Evolutionary conservation across 495 filamentous ascomycete species (phyloP).

Genomic region (Penicillium ucsense): DNA sequence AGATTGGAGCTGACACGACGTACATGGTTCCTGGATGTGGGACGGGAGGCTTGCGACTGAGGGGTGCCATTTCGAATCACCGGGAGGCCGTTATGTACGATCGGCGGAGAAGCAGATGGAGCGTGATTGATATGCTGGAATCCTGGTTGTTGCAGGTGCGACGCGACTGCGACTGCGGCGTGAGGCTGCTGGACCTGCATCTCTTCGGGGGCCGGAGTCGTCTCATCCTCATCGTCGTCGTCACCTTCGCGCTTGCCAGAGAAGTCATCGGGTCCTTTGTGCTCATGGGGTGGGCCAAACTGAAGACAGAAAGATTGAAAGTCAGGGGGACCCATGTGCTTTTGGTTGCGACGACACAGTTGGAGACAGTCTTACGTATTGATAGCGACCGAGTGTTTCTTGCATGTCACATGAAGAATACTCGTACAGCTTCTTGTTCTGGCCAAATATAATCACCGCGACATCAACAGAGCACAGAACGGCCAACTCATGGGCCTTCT

Average conservation of each 20-base stretch:
- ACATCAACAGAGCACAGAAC: slow-evolving; percentile 98
- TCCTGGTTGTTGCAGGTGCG: slow-evolving; percentile 65
- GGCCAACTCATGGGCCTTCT: slow-evolving; percentile 97
- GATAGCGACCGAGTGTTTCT: slow-evolving; percentile 75
- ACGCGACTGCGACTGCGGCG: slow-evolving; percentile 47
- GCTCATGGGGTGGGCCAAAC: slow-evolving; percentile 89
- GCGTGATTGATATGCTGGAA: slow-evolving; percentile 78
- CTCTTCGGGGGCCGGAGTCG: slow-evolving; percentile 53
- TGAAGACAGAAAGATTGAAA: slow-evolving; percentile 22
- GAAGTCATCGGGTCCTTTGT: slow-evolving; percentile 93
- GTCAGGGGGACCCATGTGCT: neutral
- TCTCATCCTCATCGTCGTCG: slow-evolving; percentile 81
- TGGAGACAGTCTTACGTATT: slow-evolving; percentile 58
- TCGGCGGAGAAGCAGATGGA: slow-evolving; percentile 83
- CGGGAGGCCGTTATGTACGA: slow-evolving; percentile 60
- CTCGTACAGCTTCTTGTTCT: slow-evolving; percentile 97
- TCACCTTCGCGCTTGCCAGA: slow-evolving; percentile 63
- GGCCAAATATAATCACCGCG: slow-evolving; percentile 95
- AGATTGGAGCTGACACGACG: slow-evolving; percentile 69
- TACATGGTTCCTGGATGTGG: slow-evolving; percentile 70
- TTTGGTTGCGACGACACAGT: slow-evolving; percentile 1
- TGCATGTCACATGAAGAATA: slow-evolving; percentile 92
- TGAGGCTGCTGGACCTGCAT: slow-evolving; percentile 37
- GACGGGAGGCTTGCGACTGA: slow-evolving; percentile 70
- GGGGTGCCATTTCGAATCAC: slow-evolving; percentile 72